Evolutionary conservation across 257 asterid genomes (phyloP), one percentile per base, ranked within the genome.

Genomic region (Paulownia fortunei): DNA sequence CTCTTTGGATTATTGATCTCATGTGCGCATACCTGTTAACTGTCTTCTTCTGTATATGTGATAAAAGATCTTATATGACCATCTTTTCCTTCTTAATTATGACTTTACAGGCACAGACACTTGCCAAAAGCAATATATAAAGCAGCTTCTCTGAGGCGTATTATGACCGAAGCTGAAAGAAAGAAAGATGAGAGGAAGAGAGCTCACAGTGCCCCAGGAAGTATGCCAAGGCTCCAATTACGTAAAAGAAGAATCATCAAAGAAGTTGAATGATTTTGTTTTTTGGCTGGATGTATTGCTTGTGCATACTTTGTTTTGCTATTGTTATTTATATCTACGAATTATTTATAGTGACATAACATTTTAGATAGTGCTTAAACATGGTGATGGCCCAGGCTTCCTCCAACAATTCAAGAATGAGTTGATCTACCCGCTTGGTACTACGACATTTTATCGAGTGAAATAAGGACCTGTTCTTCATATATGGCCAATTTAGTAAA

Each of bases 171-270:
- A 12, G 89, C 97, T 47, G 87, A 81, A 78, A 89, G 93, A 79
- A 89, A 83, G 94, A 93, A 84, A 79, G 90, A 81, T 16, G 92
- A 87, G 73, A 93, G 89, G 85, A 88, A 92, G 84, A 85, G 92
- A 82, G 96, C 97, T 74, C 99, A 95, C 79, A 95, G 99, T 80
- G 88, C 97, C 8, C 97, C 97, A 0, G 98, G 99, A 69, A 91
- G 96, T 76, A 91, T 87, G 65, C 88, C 88, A 2, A 85, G 47
- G 27, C 69, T 69, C 72, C 32, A 93, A 34, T 39, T 95, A 44
- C 97, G 99, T 3, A 84, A 80, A 78, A 83, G 72, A 65, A 91
- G 92, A 88, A 91, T 95, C 81, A 76, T 93, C 72, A 72, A 86
- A 85, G 94, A 93, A 84, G 74, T 93, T 6, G 96, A 93, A 76